phyloP scores from a whole-genome alignment of 2,329 filamentous ascomycete genomes.

The Ophiostoma himal-ulmi region DNA sequence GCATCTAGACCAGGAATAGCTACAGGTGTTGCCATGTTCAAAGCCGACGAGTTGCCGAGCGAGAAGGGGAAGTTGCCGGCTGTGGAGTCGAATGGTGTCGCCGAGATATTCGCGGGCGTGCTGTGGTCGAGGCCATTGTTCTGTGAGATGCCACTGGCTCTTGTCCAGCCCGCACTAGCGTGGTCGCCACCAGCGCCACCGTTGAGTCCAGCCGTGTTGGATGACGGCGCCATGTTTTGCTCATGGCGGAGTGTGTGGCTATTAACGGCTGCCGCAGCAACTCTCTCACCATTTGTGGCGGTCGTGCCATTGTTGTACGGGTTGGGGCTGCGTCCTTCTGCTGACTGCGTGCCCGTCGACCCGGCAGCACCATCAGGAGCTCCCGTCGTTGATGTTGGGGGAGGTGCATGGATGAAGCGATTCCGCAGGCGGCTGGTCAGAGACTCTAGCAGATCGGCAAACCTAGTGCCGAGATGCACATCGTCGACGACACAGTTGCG shows the following conservation, averaged over 20 bases:
- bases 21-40: constrained; percentile 47
- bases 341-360: constrained; percentile 9
- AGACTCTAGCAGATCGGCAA: constrained; percentile 75
- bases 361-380: constrained; percentile 19
- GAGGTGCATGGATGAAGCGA: constrained; percentile 63
- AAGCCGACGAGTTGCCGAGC: constrained; percentile 41
- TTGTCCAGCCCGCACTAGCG: not conserved
- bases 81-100: constrained; percentile 56
- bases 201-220: not conserved
- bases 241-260: not conserved
- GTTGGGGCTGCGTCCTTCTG: not conserved
- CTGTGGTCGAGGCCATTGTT: constrained; percentile 33
- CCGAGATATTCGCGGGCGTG: constrained; percentile 52
- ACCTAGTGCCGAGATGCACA: constrained; percentile 76
- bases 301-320: not conserved
- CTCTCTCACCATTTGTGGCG: not conserved
- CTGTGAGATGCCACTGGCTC: not conserved
- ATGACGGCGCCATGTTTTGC: not conserved
- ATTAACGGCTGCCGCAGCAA: not conserved
- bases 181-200: not conserved
- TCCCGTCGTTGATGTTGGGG: constrained; percentile 31
- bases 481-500: constrained; percentile 77
- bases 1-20: constrained; percentile 30
- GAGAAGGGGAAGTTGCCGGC: constrained; percentile 51
- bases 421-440: constrained; percentile 67